A percentile compares a stretch with the other conserved stretches of the same genome.
Evolutionary conservation across 176 grass and related monocot genomes (phyloP).

Genomic region (Carex scoparia): DNA sequence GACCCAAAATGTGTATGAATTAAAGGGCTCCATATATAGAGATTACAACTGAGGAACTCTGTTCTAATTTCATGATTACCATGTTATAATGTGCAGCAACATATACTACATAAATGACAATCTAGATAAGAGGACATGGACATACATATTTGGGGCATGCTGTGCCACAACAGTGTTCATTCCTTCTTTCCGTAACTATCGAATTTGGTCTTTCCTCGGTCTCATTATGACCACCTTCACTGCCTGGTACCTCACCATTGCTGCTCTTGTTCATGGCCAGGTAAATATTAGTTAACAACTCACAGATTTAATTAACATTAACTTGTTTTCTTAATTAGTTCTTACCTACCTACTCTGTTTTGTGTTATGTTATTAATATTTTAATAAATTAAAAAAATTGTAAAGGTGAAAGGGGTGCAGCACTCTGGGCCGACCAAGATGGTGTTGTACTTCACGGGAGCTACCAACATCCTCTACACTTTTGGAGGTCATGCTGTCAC

Average conservation of each 20-base stretch:
- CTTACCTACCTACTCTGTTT: background rate
- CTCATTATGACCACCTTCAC: conserved; percentile 90
- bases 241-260: conserved; percentile 83
- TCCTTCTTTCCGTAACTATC: conserved; percentile 96
- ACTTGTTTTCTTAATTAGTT: background rate
- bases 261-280: conserved; percentile 62
- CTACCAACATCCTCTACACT: conserved; percentile 98
- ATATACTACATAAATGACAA: conserved; percentile 98
- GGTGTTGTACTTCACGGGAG: conserved; percentile 96
- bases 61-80: background rate
- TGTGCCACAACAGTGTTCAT: conserved; percentile 94
- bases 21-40: background rate
- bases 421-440: conserved; percentile 76
- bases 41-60: background rate
- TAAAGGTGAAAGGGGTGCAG: conserved; percentile 58
- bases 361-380: background rate
- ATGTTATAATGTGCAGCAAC: conserved; percentile 44
- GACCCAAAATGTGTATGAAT: background rate
- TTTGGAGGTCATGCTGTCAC: conserved; percentile 98
- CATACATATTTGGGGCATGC: conserved; percentile 96
- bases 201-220: conserved; percentile 94
- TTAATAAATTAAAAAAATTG: background rate
- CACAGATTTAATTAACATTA: conserved; percentile 8
- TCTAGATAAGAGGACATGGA: conserved; percentile 95
- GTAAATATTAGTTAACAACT: conserved; percentile 17